Base-by-base conservation (phyloP, 495 filamentous ascomycete genomes). In the Jackrogersella multiformis region DNA sequence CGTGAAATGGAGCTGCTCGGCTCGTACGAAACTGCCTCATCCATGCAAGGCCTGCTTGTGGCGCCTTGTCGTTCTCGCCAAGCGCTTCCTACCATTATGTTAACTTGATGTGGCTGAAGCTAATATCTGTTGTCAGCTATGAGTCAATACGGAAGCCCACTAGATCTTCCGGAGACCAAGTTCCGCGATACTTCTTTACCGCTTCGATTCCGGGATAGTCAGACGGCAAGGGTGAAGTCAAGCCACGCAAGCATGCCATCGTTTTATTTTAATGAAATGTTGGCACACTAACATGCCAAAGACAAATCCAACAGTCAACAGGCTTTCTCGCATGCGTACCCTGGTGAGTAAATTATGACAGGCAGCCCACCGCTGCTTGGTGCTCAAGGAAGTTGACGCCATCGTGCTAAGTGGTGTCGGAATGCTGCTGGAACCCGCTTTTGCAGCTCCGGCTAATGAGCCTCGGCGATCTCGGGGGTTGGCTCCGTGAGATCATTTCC, bases 371-470 rank as follows among this genome's bases (percentile, higher is more conserved):
- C 34, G 51, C 21, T 42, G 42, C 28, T 38, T 28, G 13, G 46
- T 39, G 49, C 42, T 61, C 56, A 55, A 56, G 34, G 59, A 64
- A 49, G 56, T 57, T 69, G 61, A 64, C 66, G 66, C 66, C 49
- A 65, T 69, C 48, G 35, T 61, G 61, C 56, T 32, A 32, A 23
- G 20, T 24, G 66, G 57, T 69, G 61, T 69, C 61, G 66, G n/a
- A 69, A 65, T 32, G 51, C 53, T 49, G 49, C 56, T 51, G 35
- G 49, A 69, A 61, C 44, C 61, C 42, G 66, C 61, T 64, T 69
- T 69, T 64, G 34, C 44, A 57, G 32, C 61, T 56, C 66, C 61
- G 66, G 66, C 66, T 69, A 69, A 69, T 64, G 61, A 61, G 34
- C 35, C 42, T 51, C 46, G 61, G 61, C 56, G 56, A 51, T 42